Evolutionary conservation across 768 basidiomycete genomes (phyloP).

Genomic region (Hypholoma sublateritium): DNA sequence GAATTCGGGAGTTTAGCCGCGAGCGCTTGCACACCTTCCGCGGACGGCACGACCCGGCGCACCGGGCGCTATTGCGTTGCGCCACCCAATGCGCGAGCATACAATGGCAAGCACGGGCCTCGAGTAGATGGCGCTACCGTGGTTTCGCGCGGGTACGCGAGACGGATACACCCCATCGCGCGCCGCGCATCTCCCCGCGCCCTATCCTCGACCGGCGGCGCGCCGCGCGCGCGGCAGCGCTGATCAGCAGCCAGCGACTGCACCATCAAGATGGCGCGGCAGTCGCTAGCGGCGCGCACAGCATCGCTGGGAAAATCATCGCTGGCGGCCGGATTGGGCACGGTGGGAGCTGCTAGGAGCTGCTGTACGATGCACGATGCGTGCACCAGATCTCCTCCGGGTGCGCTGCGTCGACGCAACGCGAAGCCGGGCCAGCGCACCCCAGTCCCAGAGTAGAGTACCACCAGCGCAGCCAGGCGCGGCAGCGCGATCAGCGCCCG

Average conservation of each 20-base stretch:
- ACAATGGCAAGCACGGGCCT: too few species aligned
- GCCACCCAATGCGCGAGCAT: too few species aligned
- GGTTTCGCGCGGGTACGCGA: too few species aligned
- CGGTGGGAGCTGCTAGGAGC: conserved; percentile 5
- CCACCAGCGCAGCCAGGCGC: too few species aligned
- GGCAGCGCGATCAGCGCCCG: too few species aligned
- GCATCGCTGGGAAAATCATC: conserved; percentile 18
- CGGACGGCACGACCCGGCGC: too few species aligned
- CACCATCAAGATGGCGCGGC: conserved; percentile 14
- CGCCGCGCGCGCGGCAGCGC: background rate
- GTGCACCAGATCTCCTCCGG: background rate
- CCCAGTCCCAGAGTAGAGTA: background rate
- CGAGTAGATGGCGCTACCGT: too few species aligned
- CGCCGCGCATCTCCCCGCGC: conserved; percentile 18
- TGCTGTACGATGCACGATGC: too few species aligned
- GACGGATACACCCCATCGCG: conserved; percentile 20
- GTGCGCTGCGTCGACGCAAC: background rate
- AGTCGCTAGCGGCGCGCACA: conserved; percentile 13
- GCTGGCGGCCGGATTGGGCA: conserved; percentile 7
- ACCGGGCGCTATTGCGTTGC: too few species aligned
- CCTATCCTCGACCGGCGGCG: background rate
- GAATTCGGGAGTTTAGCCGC: too few species aligned
- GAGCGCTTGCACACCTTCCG: too few species aligned
- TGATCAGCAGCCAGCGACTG: conserved; percentile 1
- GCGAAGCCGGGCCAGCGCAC: background rate